Conservation (phyloP, 805 yeast species). For the Suhomyces faveliae region DNA sequence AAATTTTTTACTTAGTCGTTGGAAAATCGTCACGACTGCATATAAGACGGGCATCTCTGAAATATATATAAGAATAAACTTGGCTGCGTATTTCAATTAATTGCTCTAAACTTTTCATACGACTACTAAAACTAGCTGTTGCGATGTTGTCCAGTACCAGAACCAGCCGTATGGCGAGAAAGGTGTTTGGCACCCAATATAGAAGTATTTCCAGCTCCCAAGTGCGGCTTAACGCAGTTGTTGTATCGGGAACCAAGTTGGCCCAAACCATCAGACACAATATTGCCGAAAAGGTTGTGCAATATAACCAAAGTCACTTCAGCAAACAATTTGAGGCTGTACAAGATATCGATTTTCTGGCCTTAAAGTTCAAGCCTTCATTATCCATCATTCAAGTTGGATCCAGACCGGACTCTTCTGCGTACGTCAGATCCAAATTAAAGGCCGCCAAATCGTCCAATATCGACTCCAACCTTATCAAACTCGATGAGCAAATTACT, state of each 20-base stretch:
- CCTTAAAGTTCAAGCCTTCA: conserved; percentile 60
- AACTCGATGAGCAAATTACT: conserved; percentile 59
- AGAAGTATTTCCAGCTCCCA: conserved; percentile 1
- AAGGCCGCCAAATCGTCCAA: conserved; percentile 87
- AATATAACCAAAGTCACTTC: conserved; percentile 32
- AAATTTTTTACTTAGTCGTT: conserved; percentile 4
- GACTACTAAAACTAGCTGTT: too few species aligned
- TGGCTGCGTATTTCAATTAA: neutral
- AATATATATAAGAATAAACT: neutral
- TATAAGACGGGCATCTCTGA: neutral
- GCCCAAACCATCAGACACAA: conserved; percentile 37
- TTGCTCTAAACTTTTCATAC: too few species aligned
- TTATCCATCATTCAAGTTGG: conserved; percentile 90
- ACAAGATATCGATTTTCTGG: conserved; percentile 23
- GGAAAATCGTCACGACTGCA: neutral
- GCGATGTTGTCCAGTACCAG: conserved; percentile 2
- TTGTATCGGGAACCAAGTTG: conserved; percentile 43
- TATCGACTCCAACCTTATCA: conserved; percentile 63
- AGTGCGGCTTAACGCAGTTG: conserved; percentile 28
- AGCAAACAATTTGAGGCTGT: conserved; percentile 14
- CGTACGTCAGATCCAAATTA: conserved; percentile 88
- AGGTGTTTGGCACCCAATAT: neutral
- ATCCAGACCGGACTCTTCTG: conserved; percentile 81
- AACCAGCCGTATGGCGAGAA: conserved; percentile 12
- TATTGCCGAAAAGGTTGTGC: conserved; percentile 41